These are phyloP conservation scores for Xeromyces bisporus DNA, from an alignment of 495 filamentous ascomycete genomes.

Conservation along the genomic window DNA sequence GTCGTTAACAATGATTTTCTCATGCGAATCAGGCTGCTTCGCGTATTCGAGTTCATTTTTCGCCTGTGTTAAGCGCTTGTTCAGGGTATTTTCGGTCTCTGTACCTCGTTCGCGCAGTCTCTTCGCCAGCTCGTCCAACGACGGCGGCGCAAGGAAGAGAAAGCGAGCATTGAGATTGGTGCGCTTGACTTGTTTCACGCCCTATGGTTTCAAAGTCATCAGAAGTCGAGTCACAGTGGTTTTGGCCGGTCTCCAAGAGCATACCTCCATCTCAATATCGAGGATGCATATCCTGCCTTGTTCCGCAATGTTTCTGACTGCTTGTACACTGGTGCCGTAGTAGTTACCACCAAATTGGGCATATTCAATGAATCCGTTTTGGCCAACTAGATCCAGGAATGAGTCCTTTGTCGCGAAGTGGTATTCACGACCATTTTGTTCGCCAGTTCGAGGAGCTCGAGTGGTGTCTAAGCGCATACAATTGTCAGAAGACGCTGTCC, in stretches of 20 bases:
- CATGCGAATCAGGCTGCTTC: conserved; percentile 55
- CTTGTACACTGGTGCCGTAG: conserved; percentile 70
- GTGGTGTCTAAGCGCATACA: conserved; percentile 64
- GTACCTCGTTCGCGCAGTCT: conserved; percentile 70
- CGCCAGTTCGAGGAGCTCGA: conserved; percentile 55
- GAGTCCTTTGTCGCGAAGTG: conserved; percentile 54
- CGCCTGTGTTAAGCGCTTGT: conserved; percentile 62
- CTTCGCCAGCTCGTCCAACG: conserved; percentile 52
- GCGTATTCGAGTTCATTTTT: conserved; percentile 69
- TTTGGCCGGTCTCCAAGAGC: conserved; percentile 8
- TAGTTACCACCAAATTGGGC: conserved; percentile 74
- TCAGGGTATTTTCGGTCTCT: conserved; percentile 61
- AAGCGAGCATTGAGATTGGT: conserved; percentile 63
- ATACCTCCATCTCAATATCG: conserved; percentile 87
- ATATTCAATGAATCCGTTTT: conserved; percentile 73
- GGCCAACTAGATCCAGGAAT: conserved; percentile 50
- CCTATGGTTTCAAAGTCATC: conserved; percentile 46
- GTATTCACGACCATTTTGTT: conserved; percentile 65
- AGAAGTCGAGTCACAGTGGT: no score
- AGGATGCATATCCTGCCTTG: conserved; percentile 32
- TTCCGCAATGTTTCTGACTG: conserved; percentile 55
- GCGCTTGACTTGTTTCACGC: conserved; percentile 84
- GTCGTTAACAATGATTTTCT: conserved; percentile 79
- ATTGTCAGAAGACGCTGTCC: no score
- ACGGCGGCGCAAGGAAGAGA: conserved; percentile 71